Evolutionary conservation across 1,284 basidiomycete genomes (phyloP), one percentile per base, ranked within the genome.

Genomic region (Peniophora sp.): DNA sequence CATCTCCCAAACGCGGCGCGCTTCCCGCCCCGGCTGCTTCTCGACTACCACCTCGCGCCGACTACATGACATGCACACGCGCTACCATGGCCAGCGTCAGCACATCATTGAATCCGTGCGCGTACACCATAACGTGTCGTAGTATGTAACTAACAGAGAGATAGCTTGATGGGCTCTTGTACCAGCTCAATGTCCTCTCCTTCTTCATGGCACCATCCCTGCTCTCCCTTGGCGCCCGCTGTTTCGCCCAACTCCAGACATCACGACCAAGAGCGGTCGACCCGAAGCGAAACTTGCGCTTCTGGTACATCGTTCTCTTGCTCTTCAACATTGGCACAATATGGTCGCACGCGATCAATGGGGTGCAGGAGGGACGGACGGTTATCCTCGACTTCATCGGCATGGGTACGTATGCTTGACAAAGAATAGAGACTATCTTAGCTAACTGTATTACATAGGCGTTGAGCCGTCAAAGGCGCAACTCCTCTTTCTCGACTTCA

Each of bases 361-460:
- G 76, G 6, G 66, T 75, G 50, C 61, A 71, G 34, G 74, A 81
- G 53, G 78, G 77, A 22, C 71, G 81, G 58, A 69, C 75, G 9
- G 65, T 88, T 58, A 65, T 89, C 36, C 77, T 89, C 52, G 86
- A 89, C 63, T 89, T 89, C 58, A 75, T 89, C 54, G 87, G 87
- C 52, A 72, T 81, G 71, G 77, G 86, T 89, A 61, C 50, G 82
- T 73, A 24, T 47, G 14, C 20, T 17, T 14, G 38, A 10, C 20
- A 14, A 48, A 35, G 25, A 47, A 38, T 38, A 16, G 20, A 48
- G 25, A 23, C 39, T 25, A 54, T 55, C 64, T 27, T 59, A 51
- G 3, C 43, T 48, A 41, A 39, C 35, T n/a, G 22, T 22, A 3
- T 34, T 11, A 46, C 23, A 49, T 39, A 87, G 85, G 72, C 39